These are phyloP conservation scores for Schwanniomyces polymorphus DNA, from an alignment of 805 yeast species.

Conservation along the genomic window DNA sequence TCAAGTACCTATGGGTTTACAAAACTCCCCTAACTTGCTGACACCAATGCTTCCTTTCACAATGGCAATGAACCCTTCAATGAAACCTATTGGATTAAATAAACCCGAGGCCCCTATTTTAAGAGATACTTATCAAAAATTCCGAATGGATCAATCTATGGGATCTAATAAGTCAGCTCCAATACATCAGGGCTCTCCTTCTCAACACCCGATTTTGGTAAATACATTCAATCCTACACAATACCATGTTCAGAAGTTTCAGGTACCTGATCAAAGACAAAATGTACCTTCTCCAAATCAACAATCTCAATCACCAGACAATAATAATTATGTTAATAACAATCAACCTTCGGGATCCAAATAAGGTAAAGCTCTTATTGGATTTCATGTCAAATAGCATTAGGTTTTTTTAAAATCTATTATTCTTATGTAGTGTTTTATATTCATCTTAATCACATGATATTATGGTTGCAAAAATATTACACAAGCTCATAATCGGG, in stretches of 20 bases:
- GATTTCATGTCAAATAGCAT: background rate
- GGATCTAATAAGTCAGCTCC: background rate
- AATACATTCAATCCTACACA: background rate
- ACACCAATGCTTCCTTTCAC: background rate
- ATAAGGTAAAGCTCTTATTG: background rate
- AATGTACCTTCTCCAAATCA: background rate
- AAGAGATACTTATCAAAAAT: constrained; percentile 14
- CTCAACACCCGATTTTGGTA: background rate
- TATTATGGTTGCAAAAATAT: constrained; percentile 7
- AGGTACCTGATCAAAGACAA: background rate
- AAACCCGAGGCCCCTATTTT: background rate
- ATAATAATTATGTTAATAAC: background rate
- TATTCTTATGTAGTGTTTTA: background rate
- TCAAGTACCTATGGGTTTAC: background rate
- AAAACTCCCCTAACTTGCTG: background rate
- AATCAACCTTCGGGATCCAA: background rate
- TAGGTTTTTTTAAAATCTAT: background rate
- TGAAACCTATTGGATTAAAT: background rate
- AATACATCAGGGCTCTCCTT: background rate
- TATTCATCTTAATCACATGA: background rate
- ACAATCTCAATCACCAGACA: background rate
- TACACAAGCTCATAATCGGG: constrained; percentile 5
- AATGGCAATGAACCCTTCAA: background rate
- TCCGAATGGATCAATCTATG: constrained; percentile 8
- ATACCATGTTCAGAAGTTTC: background rate